Conservation (phyloP, 768 basidiomycete species). For the Boletus sp. region DNA sequence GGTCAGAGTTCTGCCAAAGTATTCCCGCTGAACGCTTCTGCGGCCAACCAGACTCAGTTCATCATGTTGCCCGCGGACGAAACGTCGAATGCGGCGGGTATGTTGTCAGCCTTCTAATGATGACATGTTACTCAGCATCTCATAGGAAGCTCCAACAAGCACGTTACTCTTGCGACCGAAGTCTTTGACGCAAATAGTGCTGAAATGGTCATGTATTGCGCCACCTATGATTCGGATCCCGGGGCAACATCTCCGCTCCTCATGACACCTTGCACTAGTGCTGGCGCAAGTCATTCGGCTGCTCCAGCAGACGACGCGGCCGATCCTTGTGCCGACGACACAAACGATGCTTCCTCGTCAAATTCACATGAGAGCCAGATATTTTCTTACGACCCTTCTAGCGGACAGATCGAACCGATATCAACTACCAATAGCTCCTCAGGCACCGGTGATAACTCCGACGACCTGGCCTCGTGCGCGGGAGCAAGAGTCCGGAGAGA, state of each 20-base stretch:
- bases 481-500: slow-evolving; percentile 17
- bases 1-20: slow-evolving; percentile 27
- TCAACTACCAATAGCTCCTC: slow-evolving; percentile 36
- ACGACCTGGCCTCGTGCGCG: not conserved
- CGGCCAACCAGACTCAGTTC: slow-evolving; percentile 43
- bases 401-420: slow-evolving; percentile 52
- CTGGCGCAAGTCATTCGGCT: slow-evolving; percentile 28
- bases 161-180: slow-evolving; percentile 43
- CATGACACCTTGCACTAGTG: slow-evolving; percentile 46
- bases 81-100: slow-evolving; percentile 9
- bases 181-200: slow-evolving; percentile 40
- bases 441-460: slow-evolving; percentile 8
- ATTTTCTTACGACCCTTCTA: slow-evolving; percentile 52
- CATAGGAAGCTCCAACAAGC: slow-evolving; percentile 16
- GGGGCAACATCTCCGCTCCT: slow-evolving; percentile 46
- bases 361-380: slow-evolving; percentile 46
- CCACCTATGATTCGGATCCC: slow-evolving; percentile 58
- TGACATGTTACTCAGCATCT: not conserved
- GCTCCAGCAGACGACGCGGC: not conserved
- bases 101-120: not conserved
- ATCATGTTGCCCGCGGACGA: slow-evolving; percentile 33
- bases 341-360: slow-evolving; percentile 3
- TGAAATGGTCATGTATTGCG: slow-evolving; percentile 46
- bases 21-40: slow-evolving; percentile 48
- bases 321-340: slow-evolving; percentile 11